phyloP scores from a whole-genome alignment of 2,329 filamentous ascomycete genomes.

The Penicillium sp. region DNA sequence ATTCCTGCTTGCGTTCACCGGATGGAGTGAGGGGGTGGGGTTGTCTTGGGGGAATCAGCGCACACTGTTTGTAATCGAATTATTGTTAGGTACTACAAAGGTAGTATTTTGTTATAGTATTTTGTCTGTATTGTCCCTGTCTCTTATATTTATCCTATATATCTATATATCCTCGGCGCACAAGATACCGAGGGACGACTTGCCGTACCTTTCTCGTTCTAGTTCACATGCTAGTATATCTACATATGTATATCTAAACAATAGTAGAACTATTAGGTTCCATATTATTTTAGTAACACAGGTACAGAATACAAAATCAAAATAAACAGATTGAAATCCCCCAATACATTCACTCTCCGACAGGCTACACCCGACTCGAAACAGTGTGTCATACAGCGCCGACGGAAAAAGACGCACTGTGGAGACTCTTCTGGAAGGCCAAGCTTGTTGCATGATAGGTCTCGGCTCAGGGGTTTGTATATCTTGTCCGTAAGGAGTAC shows the following conservation, averaged over 20 bases:
- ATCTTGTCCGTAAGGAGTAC: background rate
- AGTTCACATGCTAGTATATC: slow-evolving; percentile 1
- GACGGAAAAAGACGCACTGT: slow-evolving; percentile 27
- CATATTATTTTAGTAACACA: background rate
- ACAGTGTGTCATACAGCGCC: slow-evolving; percentile 25
- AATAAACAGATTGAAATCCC: background rate
- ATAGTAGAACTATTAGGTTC: background rate
- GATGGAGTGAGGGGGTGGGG: slow-evolving; percentile 23
- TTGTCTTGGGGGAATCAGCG: background rate
- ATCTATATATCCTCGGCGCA: slow-evolving; percentile 1
- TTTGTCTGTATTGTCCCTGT: too few species aligned
- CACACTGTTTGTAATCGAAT: background rate
- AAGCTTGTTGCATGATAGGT: background rate
- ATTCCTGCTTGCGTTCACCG: slow-evolving; percentile 41
- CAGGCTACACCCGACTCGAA: slow-evolving; percentile 15
- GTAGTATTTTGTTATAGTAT: too few species aligned
- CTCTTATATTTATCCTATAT: background rate
- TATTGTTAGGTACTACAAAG: too few species aligned
- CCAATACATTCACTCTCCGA: slow-evolving; percentile 8
- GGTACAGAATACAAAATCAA: background rate
- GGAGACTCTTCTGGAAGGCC: slow-evolving; percentile 17
- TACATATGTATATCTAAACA: background rate
- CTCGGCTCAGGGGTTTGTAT: background rate
- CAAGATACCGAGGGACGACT: slow-evolving; percentile 1
- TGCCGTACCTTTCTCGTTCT: background rate